phyloP scores from a whole-genome alignment of 2,329 filamentous ascomycete genomes.

The Cladosporium austrohemisphaericum region DNA sequence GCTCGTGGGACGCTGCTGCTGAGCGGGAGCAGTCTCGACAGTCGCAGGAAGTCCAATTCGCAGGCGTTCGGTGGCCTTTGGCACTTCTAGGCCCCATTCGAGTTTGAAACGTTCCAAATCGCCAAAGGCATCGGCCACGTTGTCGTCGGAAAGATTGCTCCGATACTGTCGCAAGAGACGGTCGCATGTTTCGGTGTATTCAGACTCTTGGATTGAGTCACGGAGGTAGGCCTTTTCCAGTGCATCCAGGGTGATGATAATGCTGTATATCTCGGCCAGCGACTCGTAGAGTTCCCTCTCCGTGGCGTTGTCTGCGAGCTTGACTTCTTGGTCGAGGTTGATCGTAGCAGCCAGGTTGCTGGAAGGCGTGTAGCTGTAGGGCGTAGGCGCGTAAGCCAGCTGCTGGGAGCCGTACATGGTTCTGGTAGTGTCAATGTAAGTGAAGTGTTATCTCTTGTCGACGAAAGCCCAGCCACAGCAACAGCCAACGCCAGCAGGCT shows the following conservation, averaged over 20 bases:
- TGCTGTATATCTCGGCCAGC: constrained; percentile 94
- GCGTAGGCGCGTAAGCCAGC: constrained; percentile 82
- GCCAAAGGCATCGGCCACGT: constrained; percentile 80
- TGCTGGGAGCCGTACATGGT: constrained; percentile 11
- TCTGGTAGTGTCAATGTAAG: not conserved
- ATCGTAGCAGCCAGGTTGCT: constrained; percentile 80
- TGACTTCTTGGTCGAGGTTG: constrained; percentile 92
- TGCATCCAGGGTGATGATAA: constrained; percentile 91
- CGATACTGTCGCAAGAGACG: constrained; percentile 94
- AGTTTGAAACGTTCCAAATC: constrained; percentile 87
- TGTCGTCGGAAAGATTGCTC: constrained; percentile 85
- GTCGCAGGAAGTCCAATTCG: constrained; percentile 91
- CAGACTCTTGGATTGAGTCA: constrained; percentile 83
- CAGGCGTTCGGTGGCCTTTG: constrained; percentile 86
- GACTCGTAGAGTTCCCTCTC: constrained; percentile 95
- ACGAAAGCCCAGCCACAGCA: too few relatives aligned
- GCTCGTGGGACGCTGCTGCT: constrained; percentile 7
- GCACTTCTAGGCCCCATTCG: constrained; percentile 94
- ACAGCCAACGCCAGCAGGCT: too few relatives aligned
- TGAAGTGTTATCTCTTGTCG: not conserved
- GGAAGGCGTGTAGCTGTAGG: constrained; percentile 87
- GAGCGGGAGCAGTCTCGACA: constrained; percentile 57
- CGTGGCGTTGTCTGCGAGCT: constrained; percentile 77
- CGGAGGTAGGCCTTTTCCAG: constrained; percentile 96
- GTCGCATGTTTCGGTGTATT: constrained; percentile 96